Evolutionary conservation across 768 basidiomycete species (phyloP).

Genomic region (Mycena pura): DNA sequence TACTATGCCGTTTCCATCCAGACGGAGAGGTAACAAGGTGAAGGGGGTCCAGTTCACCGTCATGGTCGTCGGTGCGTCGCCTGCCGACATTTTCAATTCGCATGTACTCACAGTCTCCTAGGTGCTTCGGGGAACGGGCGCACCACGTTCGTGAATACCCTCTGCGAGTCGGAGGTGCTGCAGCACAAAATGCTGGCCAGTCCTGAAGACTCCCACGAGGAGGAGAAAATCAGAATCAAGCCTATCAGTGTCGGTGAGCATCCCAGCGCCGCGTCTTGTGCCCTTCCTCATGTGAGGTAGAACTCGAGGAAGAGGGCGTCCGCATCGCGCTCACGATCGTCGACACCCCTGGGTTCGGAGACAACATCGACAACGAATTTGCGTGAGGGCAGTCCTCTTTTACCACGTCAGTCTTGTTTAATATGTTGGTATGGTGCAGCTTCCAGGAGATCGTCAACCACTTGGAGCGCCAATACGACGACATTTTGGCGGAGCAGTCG

Average conservation of each 20-base stretch:
- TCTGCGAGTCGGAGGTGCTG: constrained; percentile 82
- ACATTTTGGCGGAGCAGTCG: constrained; percentile 86
- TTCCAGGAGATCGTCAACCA: constrained; percentile 89
- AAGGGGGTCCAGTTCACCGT: constrained; percentile 91
- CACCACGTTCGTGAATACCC: constrained; percentile 92
- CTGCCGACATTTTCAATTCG: not conserved
- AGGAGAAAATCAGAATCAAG: constrained; percentile 80
- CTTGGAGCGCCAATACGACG: constrained; percentile 92
- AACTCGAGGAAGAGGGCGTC: constrained; percentile 91
- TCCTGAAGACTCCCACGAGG: constrained; percentile 77
- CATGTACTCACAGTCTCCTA: constrained; percentile 33
- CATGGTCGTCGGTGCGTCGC: constrained; percentile 78
- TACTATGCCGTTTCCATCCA: constrained; percentile 54
- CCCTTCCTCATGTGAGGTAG: constrained; percentile 41
- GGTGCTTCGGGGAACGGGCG: constrained; percentile 88
- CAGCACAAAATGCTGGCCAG: constrained; percentile 67
- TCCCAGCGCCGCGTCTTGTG: not conserved
- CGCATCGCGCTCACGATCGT: constrained; percentile 90
- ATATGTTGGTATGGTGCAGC: constrained; percentile 45
- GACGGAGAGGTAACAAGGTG: constrained; percentile 76
- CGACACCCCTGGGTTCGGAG: constrained; percentile 92
- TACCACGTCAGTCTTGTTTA: not conserved
- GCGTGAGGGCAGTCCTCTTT: constrained; percentile 56
- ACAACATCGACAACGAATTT: constrained; percentile 89
- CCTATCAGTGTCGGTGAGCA: constrained; percentile 79